These are phyloP conservation scores for Sporothrix phasma DNA, from an alignment of 2,329 filamentous ascomycete genomes.

Conservation along the genomic window DNA sequence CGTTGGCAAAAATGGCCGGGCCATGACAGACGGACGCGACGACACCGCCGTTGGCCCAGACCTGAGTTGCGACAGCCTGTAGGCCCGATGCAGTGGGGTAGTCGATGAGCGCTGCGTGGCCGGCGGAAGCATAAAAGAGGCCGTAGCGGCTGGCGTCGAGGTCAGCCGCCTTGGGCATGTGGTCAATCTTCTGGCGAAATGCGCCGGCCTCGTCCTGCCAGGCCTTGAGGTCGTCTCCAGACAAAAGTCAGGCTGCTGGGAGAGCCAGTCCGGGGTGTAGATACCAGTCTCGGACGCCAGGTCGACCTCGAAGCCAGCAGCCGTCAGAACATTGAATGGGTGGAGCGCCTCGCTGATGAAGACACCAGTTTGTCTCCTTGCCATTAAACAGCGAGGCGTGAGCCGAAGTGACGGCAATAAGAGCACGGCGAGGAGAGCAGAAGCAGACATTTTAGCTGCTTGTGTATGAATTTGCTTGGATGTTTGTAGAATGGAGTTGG, in stretches of 20 bases:
- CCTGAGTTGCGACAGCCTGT: conserved; percentile 31
- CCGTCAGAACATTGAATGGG: conserved; percentile 35
- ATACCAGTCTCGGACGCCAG: conserved; percentile 36
- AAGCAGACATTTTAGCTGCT: conserved; percentile 20
- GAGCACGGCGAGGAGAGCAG: conserved; percentile 28
- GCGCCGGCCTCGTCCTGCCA: conserved; percentile 37
- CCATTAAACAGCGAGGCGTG: conserved; percentile 31
- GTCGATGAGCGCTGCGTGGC: conserved; percentile 37
- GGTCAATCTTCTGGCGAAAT: conserved; percentile 37
- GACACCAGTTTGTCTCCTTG: conserved; percentile 32
- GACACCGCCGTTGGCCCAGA: conserved; percentile 33
- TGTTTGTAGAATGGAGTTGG: background rate
- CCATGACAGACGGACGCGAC: conserved; percentile 34
- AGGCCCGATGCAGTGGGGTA: conserved; percentile 33
- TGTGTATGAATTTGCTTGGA: background rate
- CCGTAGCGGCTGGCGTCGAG: conserved; percentile 28
- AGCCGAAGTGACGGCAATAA: conserved; percentile 36
- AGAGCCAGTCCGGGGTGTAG: conserved; percentile 36
- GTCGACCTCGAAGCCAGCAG: conserved; percentile 38
- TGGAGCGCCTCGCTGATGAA: conserved; percentile 40
- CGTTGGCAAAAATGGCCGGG: conserved; percentile 29
- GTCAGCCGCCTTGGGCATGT: conserved; percentile 29
- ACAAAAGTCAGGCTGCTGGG: conserved; percentile 33
- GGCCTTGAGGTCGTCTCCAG: conserved; percentile 28
- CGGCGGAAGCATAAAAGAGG: conserved; percentile 34